Percentiles rank a stretch among this genome's conserved stretches.
Evolutionary conservation across 2,329 filamentous ascomycete genomes (phyloP).

Genomic region (Fusarium denticulatum): DNA sequence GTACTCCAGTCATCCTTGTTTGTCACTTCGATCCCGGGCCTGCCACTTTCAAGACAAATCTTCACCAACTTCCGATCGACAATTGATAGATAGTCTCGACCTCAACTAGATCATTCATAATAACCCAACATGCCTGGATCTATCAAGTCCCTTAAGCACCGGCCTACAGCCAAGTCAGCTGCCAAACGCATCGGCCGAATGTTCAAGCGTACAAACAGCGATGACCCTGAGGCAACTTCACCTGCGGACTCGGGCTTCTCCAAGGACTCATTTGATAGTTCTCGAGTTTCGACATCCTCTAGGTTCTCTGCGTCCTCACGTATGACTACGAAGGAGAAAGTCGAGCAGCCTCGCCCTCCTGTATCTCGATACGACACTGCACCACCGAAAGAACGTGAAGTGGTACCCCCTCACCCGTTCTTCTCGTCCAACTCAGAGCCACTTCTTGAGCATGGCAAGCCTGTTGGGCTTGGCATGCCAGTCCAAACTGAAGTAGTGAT

Average conservation of each 20-base stretch:
- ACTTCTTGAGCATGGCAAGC: not conserved
- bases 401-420: constrained; percentile 8
- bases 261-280: constrained; percentile 21
- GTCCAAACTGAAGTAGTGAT: not conserved
- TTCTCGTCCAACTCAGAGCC: constrained; percentile 2
- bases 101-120: not conserved
- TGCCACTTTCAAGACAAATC: not conserved
- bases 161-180: constrained; percentile 27
- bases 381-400: not conserved
- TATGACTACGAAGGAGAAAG: constrained; percentile 20
- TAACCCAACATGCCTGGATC: constrained; percentile 19
- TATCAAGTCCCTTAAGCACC: constrained; percentile 30
- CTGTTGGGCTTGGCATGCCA: not conserved
- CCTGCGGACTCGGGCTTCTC: not conserved
- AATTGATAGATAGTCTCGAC: not conserved
- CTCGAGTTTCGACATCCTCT: constrained; percentile 25
- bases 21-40: constrained; percentile 1
- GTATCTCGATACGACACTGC: constrained; percentile 16
- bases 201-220: constrained; percentile 28
- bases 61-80: not conserved
- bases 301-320: constrained; percentile 32
- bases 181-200: constrained; percentile 36
- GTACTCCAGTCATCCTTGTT: not conserved
- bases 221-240: constrained; percentile 8
- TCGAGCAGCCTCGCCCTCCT: constrained; percentile 15